Percentiles rank a stretch among this genome's conserved stretches.
Conservation (phyloP, 1,284 basidiomycete species). For the Leucoagaricus sp. region DNA sequence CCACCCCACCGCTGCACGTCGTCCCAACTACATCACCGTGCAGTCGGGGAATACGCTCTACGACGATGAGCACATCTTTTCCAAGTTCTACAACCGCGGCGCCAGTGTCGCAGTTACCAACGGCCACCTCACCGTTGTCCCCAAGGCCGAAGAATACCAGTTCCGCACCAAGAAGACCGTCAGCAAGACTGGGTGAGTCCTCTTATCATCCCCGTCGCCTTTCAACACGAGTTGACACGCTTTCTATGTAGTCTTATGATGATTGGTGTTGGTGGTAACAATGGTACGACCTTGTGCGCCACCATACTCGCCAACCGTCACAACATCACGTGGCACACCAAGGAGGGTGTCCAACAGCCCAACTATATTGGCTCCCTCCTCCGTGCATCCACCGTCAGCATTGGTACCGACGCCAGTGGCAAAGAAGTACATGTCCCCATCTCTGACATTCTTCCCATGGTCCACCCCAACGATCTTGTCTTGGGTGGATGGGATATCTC, state of each 20-base stretch:
- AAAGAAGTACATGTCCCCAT: constrained; percentile 95
- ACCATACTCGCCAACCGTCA: constrained; percentile 97
- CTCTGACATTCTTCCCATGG: constrained; percentile 95
- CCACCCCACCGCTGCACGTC: constrained; percentile 86
- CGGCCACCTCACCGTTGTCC: constrained; percentile 78
- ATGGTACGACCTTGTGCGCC: constrained; percentile 93
- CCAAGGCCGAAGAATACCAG: constrained; percentile 79
- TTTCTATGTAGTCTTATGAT: constrained; percentile 79
- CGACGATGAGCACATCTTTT: constrained; percentile 79
- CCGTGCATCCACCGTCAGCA: constrained; percentile 91
- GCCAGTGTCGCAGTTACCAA: constrained; percentile 71
- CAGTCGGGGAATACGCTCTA: constrained; percentile 84
- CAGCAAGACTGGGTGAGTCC: constrained; percentile 86
- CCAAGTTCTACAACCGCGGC: constrained; percentile 85
- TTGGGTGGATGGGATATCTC: constrained; percentile 99
- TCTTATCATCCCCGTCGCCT: constrained; percentile 11
- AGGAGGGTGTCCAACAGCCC: constrained; percentile 89
- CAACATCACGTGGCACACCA: constrained; percentile 95
- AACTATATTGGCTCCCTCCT: constrained; percentile 97
- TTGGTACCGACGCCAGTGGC: constrained; percentile 84
- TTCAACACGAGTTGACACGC: constrained; percentile 14
- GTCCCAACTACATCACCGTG: constrained; percentile 78
- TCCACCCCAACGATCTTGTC: constrained; percentile 98
- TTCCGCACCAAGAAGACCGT: constrained; percentile 92
- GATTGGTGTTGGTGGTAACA: constrained; percentile 97